Evolutionary conservation across 2,329 filamentous ascomycete species (phyloP).

Genomic region (Fusarium albidum): DNA sequence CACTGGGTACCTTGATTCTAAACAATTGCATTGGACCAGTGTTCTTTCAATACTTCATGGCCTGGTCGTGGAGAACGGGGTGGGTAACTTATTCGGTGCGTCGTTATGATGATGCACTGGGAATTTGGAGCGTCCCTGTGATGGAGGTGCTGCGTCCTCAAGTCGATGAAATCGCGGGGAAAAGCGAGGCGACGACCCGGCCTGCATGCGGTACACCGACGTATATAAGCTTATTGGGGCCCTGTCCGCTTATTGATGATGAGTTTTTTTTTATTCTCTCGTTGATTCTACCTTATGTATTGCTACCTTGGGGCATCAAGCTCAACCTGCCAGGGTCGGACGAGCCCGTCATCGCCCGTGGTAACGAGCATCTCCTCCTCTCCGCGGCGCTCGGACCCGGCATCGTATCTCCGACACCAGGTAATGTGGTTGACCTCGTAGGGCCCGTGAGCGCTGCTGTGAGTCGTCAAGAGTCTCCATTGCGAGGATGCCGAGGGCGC

Average conservation of each 20-base stretch:
- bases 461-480: slow-evolving; percentile 77
- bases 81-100: too few relatives aligned
- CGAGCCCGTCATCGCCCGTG: slow-evolving; percentile 90
- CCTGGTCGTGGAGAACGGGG: background rate
- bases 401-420: slow-evolving; percentile 84
- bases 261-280: background rate
- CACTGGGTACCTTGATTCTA: too few relatives aligned
- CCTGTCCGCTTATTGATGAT: too few relatives aligned
- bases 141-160: slow-evolving; percentile 3
- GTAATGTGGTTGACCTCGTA: slow-evolving; percentile 94
- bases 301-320: slow-evolving; percentile 23
- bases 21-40: too few relatives aligned
- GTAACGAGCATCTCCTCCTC: slow-evolving; percentile 87
- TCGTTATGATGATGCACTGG: too few relatives aligned
- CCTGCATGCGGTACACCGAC: background rate
- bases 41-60: too few relatives aligned
- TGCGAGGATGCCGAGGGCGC: slow-evolving; percentile 50
- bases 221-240: too few relatives aligned
- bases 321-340: slow-evolving; percentile 80
- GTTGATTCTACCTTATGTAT: slow-evolving; percentile 11
- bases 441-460: slow-evolving; percentile 82
- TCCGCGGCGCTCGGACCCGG: slow-evolving; percentile 60
- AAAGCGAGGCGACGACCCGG: slow-evolving; percentile 22
- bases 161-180: slow-evolving; percentile 29
- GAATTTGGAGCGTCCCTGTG: too few relatives aligned